Evolutionary conservation across 1,284 basidiomycete species (phyloP), one percentile per base, ranked within the genome.

Genomic region (Trichosporon faecale): DNA sequence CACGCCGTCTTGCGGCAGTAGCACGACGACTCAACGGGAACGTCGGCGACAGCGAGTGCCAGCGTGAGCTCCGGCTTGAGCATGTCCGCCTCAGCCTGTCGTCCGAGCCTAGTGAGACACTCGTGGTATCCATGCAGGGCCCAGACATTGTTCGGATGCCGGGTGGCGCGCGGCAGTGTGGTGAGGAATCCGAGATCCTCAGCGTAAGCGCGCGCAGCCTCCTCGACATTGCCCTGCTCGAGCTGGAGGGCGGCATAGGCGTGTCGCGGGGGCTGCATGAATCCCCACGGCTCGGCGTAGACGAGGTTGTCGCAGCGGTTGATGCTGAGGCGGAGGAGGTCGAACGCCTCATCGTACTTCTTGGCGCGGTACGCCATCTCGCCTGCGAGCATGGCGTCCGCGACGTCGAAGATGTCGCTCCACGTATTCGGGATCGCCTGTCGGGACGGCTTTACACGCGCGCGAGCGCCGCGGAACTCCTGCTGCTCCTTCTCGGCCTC

Each of bases 71-170:
- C 72, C 18, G 74, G 75, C 66, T 74, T 64, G 27, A 80, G 55
- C 16, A 77, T 74, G 35, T 63, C 72, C 16, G 79, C 79, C 70
- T 80, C 78, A 5, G 29, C 70, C 60, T 63, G 60, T 64, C 76
- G 72, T 0, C 78, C 80, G 3, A 81, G 68, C 52, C 61, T 69
- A 7, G 70, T 65, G 29, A 82, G 70, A 65, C 80, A 82, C 69
- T 82, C 78, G 65, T 82, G 74, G 71, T 78, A 81, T 12, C 81
- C 81, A 46, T 78, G 77, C 33, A 82, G 68, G 0, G 79, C 79
- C 81, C 81, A 82, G 37, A 82, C 78, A 60, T 81, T 82, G 70
- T 80, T 79, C 3, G 80, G 81, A 73, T 82, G 81, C 61, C 76
- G 76, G 63, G 75, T 69, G 1, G 80, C 77, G 27, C 80, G 70